phyloP scores from a whole-genome alignment of 805 yeast genomes.

The Starmerella floricola region DNA sequence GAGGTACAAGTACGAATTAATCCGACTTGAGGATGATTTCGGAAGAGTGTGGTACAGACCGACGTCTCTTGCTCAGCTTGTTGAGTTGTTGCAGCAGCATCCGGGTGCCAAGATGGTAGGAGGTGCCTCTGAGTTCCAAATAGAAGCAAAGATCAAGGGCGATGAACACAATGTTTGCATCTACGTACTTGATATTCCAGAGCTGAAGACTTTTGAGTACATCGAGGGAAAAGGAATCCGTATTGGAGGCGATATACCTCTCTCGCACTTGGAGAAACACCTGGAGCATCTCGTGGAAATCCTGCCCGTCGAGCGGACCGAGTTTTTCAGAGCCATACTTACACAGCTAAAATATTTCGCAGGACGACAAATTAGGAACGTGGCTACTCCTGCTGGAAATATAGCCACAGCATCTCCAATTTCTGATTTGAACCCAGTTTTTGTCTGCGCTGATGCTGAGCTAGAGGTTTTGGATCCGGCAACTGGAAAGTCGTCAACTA shows the following conservation, averaged over 20 bases:
- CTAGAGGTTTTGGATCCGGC: slow-evolving; percentile 30
- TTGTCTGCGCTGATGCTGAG: slow-evolving; percentile 34
- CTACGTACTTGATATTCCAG: slow-evolving; percentile 35
- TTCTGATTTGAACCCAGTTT: slow-evolving; percentile 38
- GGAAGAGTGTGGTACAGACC: slow-evolving; percentile 38
- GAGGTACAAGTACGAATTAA: slow-evolving; percentile 24
- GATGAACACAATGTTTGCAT: slow-evolving; percentile 32
- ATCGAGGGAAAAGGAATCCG: slow-evolving; percentile 34
- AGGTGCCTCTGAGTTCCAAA: slow-evolving; percentile 40
- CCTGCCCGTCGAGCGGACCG: slow-evolving; percentile 25
- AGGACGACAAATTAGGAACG: slow-evolving; percentile 39
- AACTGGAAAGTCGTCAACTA: slow-evolving; percentile 21
- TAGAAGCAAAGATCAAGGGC: slow-evolving; percentile 37
- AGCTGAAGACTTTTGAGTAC: slow-evolving; percentile 30
- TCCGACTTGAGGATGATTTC: slow-evolving; percentile 31
- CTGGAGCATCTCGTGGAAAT: slow-evolving; percentile 27
- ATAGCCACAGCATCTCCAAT: slow-evolving; percentile 42
- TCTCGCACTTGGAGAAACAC: slow-evolving; percentile 32
- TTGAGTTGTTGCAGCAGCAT: slow-evolving; percentile 28
- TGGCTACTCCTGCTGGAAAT: slow-evolving; percentile 40
- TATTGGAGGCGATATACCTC: slow-evolving; percentile 35
- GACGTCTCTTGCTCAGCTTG: slow-evolving; percentile 31
- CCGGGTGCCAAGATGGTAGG: slow-evolving; percentile 35
- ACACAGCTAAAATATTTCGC: slow-evolving; percentile 38
- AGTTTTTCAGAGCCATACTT: slow-evolving; percentile 31